Evolutionary conservation across 179 eudicot genomes (phyloP).

Genomic region (Spinacia oleracea): DNA sequence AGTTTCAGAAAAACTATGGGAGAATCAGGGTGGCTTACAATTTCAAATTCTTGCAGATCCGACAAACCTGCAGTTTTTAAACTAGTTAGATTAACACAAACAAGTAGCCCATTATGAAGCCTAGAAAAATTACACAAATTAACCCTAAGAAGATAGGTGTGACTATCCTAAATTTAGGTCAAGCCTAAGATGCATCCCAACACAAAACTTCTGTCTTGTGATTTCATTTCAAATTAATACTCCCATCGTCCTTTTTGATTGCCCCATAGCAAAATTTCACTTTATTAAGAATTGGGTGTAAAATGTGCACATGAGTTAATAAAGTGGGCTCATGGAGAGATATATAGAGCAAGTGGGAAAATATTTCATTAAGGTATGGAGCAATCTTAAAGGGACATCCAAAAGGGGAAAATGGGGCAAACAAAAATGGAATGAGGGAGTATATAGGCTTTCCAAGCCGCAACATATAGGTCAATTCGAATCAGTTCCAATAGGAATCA

Average conservation of each 20-base stretch:
- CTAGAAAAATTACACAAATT: not conserved
- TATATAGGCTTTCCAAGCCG: not conserved
- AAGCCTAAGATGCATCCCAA: not conserved
- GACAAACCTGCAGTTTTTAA: conserved; percentile 54
- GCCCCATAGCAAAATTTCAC: too few relatives aligned
- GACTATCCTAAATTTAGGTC: not conserved
- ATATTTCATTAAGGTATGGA: too few relatives aligned
- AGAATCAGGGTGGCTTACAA: conserved; percentile 67
- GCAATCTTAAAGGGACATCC: too few relatives aligned
- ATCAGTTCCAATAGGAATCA: not conserved
- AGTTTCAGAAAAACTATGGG: conserved; percentile 74
- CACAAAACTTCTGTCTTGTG: not conserved
- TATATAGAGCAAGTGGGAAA: too few relatives aligned
- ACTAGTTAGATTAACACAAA: conserved; percentile 14
- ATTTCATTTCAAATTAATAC: too few relatives aligned
- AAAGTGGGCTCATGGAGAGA: too few relatives aligned
- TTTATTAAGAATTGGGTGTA: too few relatives aligned
- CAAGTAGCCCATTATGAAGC: conserved; percentile 12
- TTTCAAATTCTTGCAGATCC: conserved; percentile 61
- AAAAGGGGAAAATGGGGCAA: too few relatives aligned
- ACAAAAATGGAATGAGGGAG: too few relatives aligned
- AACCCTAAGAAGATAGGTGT: not conserved
- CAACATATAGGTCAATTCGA: not conserved
- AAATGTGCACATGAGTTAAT: too few relatives aligned
- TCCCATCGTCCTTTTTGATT: too few relatives aligned